Conservation (phyloP, 2,329 filamentous ascomycete genomes). For the Sporothrix euskadiensis region DNA sequence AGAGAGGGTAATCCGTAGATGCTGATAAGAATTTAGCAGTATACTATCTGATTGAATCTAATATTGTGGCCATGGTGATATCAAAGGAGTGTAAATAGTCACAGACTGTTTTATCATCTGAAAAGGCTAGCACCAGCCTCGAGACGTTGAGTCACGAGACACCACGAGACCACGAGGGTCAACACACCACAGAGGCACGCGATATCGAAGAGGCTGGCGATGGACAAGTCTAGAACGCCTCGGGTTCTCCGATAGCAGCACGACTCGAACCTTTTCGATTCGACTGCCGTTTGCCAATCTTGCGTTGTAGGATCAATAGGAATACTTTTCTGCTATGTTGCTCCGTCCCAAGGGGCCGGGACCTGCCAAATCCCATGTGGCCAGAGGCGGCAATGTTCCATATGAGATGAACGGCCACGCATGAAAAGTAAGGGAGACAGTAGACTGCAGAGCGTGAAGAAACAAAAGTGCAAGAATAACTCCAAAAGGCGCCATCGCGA, state of each 20-base stretch:
- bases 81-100: background rate
- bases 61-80: background rate
- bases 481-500: background rate
- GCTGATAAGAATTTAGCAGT: background rate
- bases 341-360: constrained; percentile 5
- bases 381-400: background rate
- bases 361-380: background rate
- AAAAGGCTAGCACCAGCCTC: background rate
- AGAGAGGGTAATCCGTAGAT: background rate
- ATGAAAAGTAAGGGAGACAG: background rate
- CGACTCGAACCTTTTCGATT: background rate
- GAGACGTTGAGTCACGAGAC: background rate
- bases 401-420: background rate
- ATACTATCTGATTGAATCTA: background rate
- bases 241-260: background rate
- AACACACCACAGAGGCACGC: background rate
- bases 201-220: background rate
- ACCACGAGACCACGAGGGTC: background rate
- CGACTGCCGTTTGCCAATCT: no score
- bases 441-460: background rate
- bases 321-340: background rate
- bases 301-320: background rate
- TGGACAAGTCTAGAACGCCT: background rate
- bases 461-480: background rate
- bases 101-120: background rate